Base-by-base conservation (phyloP, 2,329 filamentous ascomycete species). In the Hirsutella minnesotensis region DNA sequence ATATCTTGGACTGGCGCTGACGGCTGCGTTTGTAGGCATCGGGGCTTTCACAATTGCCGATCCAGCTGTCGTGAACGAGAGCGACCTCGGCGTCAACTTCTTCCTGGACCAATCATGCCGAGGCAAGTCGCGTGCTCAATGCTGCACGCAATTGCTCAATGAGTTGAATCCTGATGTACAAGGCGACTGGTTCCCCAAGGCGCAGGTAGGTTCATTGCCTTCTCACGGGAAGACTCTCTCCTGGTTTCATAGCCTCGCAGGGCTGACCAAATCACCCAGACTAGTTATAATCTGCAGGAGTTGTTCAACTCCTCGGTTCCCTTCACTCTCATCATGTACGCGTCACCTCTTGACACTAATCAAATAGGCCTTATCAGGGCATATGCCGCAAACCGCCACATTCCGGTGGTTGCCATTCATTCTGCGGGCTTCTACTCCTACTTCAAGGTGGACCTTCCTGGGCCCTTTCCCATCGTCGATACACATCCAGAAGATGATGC, bases 41-140 rank as follows among this genome's bases (percentile, higher is more conserved):
- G 94, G 92, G 9, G 77, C 79, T 21, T 98, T 95, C 60, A 94
- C 86, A 1, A 94, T 98, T 47, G 82, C 84, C 41, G 92, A 98
- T 55, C 79, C 83, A 7, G 76, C 79, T 1, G 61, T 73, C 3
- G 89, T 98, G n/a, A 70, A 69, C 1, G 82, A 94, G 51, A 72
- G 79, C 35, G 92, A 98, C 55, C 69, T 98, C 34, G 92, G 94
- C 4, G 83, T 95, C 48, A 98, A 98, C 65, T 98, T 98, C 72
- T 98, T 98, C 56, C 70, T 98, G 0, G 86, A 95, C 47, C 79
- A 92, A 53, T 68, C 72, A 39, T 83, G 79, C 49, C 60, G 94
- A 31, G 89, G 88, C 42, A 81, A 80, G 54, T 79, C 79, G 21
- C 79, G 92, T 51, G 86, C 90, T 2, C 75, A 87, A 58, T 81